A percentile compares a stretch with the other conserved stretches of the same genome.
Conservation (phyloP, 2,329 filamentous ascomycete species). For the Fusarium xyrophilum region DNA sequence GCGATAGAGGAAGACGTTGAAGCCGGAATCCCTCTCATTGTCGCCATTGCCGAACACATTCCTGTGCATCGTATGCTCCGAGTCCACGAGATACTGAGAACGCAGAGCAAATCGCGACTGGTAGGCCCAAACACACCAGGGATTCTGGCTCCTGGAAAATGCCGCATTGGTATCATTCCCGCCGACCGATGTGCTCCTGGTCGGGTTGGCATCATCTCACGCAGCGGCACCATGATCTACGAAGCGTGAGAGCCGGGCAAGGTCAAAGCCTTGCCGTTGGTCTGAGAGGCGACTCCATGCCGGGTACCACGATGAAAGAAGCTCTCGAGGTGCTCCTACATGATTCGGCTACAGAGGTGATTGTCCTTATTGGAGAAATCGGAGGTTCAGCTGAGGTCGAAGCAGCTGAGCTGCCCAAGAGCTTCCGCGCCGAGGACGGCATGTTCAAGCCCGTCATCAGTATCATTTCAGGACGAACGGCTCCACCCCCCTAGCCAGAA, state of each 20-base stretch:
- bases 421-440: background rate
- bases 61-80: background rate
- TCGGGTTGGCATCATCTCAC: background rate
- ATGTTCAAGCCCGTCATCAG: background rate
- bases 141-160: background rate
- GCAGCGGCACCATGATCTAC: background rate
- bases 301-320: background rate
- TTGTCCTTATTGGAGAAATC: background rate
- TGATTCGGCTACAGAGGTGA: background rate
- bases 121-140: background rate
- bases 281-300: background rate
- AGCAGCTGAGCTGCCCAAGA: background rate
- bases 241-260: background rate
- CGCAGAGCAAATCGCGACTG: background rate
- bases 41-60: background rate
- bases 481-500: background rate
- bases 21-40: background rate
- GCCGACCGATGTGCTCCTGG: background rate
- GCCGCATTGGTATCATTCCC: background rate
- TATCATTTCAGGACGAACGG: background rate
- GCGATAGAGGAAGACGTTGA: background rate
- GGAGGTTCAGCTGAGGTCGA: background rate
- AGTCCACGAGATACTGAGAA: background rate
- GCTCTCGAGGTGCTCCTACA: background rate
- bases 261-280: background rate